Evolutionary conservation across 352 stramenopile genomes (phyloP), one percentile per base, ranked within the genome.

Genomic region (Phytopythium mirpurense): DNA sequence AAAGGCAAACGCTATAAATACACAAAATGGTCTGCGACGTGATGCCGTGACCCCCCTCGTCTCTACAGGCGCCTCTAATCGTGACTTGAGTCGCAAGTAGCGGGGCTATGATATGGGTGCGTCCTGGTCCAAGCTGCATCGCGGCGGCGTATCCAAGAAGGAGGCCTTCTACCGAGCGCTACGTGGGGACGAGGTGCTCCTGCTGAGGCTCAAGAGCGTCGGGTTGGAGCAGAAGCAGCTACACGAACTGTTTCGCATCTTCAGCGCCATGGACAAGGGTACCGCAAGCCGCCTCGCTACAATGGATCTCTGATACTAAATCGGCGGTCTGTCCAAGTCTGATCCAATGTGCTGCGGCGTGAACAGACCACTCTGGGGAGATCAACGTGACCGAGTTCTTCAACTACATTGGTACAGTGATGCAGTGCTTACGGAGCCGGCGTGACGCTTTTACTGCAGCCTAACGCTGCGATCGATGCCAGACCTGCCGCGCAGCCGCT

Each of bases 321-420:
- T n/a, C n/a, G n/a, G n/a, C n/a, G n/a, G n/a, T n/a, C n/a, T n/a
- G n/a, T n/a, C n/a, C n/a, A 9, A 32, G 29, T 9, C 10, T 41
- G 9, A 49, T n/a, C 2, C 49, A 3, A 27, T 18, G 26, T 45
- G 5, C 36, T 51, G 42, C 42, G 29, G 29, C 21, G 34, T 24
- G 15, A 53, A 35, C 48, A 82, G 78, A 88, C 61, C 71, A 67
- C 55, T 86, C 74, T 11, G 68, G 73, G 10, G 70, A 84, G 57
- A 84, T 88, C 62, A 86, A 81, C 47, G 56, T 88, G 47, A 44
- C 67, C 27, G 76, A 90, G 56, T 88, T 87, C 62, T 86, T 90
- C 57, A 64, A 65, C 26, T 90, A 83, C 60, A 76, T 86, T 16
- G 74, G 74, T 81, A 66, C 45, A 38, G 15, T 15, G 2, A 8